A percentile compares a stretch with the other conserved stretches of the same genome.
Evolutionary conservation across 768 basidiomycete genomes (phyloP).

Genomic region (Hydnum rufescens): DNA sequence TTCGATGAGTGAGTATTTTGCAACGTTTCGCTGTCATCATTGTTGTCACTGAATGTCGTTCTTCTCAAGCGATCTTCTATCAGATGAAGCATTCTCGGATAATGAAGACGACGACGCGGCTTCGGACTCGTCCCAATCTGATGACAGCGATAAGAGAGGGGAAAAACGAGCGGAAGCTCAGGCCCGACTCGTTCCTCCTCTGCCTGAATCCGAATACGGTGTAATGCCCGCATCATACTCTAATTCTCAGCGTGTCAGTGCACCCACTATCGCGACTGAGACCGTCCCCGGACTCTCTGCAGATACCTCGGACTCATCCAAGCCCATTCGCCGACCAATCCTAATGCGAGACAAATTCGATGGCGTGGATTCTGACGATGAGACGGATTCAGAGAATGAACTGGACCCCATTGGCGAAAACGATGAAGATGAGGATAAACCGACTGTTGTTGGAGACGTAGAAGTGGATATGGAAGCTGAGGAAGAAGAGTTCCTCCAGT

Average conservation of each 20-base stretch:
- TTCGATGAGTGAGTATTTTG: conserved; percentile 63
- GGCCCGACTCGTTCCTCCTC: conserved; percentile 48
- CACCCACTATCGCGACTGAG: background rate
- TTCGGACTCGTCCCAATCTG: conserved; percentile 15
- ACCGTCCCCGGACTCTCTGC: background rate
- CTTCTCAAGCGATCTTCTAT: conserved; percentile 36
- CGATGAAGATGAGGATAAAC: conserved; percentile 44
- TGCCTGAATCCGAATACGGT: conserved; percentile 76
- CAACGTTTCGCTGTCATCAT: background rate
- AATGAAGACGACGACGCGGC: conserved; percentile 29
- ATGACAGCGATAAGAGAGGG: conserved; percentile 26
- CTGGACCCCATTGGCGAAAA: conserved; percentile 16
- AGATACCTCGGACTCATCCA: conserved; percentile 14
- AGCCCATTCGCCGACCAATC: conserved; percentile 52
- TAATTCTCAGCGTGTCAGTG: background rate
- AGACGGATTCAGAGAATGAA: conserved; percentile 29
- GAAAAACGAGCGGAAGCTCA: conserved; percentile 15
- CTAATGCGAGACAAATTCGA: conserved; percentile 73
- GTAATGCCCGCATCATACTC: conserved; percentile 52
- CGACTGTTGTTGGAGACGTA: conserved; percentile 62
- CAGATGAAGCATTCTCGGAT: conserved; percentile 35
- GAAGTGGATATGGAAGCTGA: conserved; percentile 88
- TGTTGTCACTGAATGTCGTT: conserved; percentile 1
- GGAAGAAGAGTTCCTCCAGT: conserved; percentile 86
- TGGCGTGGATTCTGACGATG: conserved; percentile 82